Evolutionary conservation across 2,329 filamentous ascomycete species (phyloP).

Genomic region (Ustulina deusta): DNA sequence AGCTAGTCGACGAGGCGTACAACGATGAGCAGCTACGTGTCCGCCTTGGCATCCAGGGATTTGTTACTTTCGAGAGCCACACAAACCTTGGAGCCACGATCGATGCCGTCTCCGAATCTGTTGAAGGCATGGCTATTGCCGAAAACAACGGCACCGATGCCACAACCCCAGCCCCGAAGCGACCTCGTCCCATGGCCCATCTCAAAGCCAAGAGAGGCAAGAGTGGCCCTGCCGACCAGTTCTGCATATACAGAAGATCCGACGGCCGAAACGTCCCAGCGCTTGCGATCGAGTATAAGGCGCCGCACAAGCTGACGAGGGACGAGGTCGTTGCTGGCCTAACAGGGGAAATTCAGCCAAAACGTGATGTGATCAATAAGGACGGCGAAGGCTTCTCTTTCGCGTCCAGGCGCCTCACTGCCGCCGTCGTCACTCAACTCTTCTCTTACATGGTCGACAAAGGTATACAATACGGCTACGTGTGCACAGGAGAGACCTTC

Average conservation of each 20-base stretch:
- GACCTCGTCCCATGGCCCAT: constrained; percentile 19
- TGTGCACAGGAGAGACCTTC: constrained; percentile 22
- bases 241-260: constrained; percentile 47
- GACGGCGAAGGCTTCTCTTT: constrained; percentile 50
- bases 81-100: constrained; percentile 50
- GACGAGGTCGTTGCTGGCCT: constrained; percentile 53
- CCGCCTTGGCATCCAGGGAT: constrained; percentile 50
- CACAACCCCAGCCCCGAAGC: constrained; percentile 25
- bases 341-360: constrained; percentile 51
- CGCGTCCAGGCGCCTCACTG: constrained; percentile 47
- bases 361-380: constrained; percentile 52
- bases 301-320: constrained; percentile 43
- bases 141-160: constrained; percentile 14
- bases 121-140: constrained; percentile 44
- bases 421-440: constrained; percentile 55
- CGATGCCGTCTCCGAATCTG: constrained; percentile 42
- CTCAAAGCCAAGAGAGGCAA: constrained; percentile 46
- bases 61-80: constrained; percentile 54
- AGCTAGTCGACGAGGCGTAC: constrained; percentile 49
- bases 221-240: constrained; percentile 52
- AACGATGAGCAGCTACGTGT: constrained; percentile 47
- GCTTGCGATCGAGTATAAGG: constrained; percentile 53
- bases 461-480: constrained; percentile 24
- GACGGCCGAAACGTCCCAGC: constrained; percentile 36
- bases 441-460: constrained; percentile 48